Base-by-base conservation (phyloP, 2,329 filamentous ascomycete species). In the Pseudonectria buxi region DNA sequence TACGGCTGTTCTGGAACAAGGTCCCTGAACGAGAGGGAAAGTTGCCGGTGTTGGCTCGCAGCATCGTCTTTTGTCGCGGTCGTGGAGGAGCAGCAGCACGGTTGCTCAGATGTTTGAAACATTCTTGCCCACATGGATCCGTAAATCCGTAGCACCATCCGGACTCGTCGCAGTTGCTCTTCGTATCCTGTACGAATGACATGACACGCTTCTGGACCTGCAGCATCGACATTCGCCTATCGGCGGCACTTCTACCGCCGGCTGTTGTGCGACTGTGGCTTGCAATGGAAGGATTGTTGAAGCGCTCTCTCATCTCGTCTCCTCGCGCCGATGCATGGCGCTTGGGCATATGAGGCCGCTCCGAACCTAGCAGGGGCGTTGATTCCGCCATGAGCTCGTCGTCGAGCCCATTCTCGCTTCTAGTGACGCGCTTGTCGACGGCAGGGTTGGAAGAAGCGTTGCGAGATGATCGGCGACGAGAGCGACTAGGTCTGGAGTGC, bases 161-260 rank as follows among this genome's bases (percentile, higher is more conserved):
- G 13, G 59, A 56, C 45, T 76, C 71, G 41, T 81, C 76, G 46
- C 78, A 82, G 47, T 78, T 74, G 24, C 67, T 51, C 53, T 81
- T 81, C 14, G 71, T 78, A 48, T 82, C 78, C 52, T 72, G 76
- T 41, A 82, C 72, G 54, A 82, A 81, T 29, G 77, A 81, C 57
- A 80, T 59, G 26, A 82, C 71, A 14, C 74, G 65, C 38, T 70
- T 68, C 28, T 69, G 71, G 26, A 81, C 64, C 39, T 72, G 59
- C 7, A 66, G 49, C 56, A 80, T 71, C 4, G 76, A 79, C 3
- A 70, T 68, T 15, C 74, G 63, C 22, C 72, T 63, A 22, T 57
- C 56, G n/a, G 55, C 44, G 0, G 56, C 57, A 4, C 52, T 44
- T 4, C 55, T 44, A 18, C 59, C 56, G 44, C 38, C 43, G 9